Evolutionary conservation across 257 asterid genomes (phyloP).

Genomic region (Cinchona pubescens): DNA sequence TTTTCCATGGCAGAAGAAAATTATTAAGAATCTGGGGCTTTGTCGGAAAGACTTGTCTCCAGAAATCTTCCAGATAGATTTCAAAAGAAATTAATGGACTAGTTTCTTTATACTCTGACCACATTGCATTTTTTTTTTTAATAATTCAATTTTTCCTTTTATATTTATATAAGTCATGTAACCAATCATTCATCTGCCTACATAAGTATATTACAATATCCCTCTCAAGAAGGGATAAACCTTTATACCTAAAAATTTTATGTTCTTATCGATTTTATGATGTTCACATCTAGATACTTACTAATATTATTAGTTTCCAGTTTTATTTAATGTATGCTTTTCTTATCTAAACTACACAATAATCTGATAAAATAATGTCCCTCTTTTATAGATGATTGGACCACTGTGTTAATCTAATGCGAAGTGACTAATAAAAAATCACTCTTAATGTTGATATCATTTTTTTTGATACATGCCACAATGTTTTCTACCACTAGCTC

Average conservation of each 20-base stretch:
- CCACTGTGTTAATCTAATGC: no score
- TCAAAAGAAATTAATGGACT: not conserved
- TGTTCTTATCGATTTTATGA: not conserved
- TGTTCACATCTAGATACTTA: not conserved
- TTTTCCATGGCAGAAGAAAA: not conserved
- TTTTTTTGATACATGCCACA: not conserved
- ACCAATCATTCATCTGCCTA: not conserved
- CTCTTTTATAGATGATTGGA: no score
- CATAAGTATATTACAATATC: no score
- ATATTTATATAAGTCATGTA: not conserved
- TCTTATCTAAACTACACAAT: no score
- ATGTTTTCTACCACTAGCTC: no score
- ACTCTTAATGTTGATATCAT: not conserved
- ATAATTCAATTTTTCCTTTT: not conserved
- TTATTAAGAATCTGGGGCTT: conserved; percentile 16
- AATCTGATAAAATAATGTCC: no score
- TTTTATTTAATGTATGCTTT: not conserved
- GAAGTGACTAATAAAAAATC: no score
- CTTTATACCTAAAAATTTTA: not conserved
- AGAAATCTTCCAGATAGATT: not conserved
- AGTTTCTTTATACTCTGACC: not conserved
- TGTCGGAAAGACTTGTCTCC: conserved; percentile 23
- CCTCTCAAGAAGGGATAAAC: no score
- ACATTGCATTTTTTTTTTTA: not conserved
- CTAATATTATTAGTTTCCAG: not conserved